phyloP scores from a whole-genome alignment of 768 basidiomycete genomes.

The Grammothele lineata region DNA sequence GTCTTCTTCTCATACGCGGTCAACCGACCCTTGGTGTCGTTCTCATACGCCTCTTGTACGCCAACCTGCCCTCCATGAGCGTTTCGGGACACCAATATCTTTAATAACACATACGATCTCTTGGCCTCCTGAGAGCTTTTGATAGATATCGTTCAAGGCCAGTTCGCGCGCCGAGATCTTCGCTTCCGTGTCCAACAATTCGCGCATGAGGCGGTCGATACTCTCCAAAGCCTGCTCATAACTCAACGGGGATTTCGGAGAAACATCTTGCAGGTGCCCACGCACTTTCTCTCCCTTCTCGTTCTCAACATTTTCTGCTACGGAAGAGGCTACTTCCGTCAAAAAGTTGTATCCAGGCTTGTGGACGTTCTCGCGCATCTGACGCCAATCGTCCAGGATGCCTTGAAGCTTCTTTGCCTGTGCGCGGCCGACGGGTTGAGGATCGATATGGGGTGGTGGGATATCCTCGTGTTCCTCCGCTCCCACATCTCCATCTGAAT shows the following conservation, averaged over 20 bases:
- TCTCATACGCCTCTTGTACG: slow-evolving; percentile 46
- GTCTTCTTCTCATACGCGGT: slow-evolving; percentile 60
- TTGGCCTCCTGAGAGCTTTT: slow-evolving; percentile 51
- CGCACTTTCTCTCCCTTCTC: slow-evolving; percentile 50
- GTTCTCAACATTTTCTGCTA: slow-evolving; percentile 44
- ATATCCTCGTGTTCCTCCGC: slow-evolving; percentile 31
- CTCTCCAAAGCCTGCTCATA: slow-evolving; percentile 45
- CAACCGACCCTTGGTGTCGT: slow-evolving; percentile 35
- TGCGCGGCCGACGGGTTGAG: slow-evolving; percentile 60
- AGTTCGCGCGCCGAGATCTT: slow-evolving; percentile 56
- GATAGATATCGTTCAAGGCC: slow-evolving; percentile 51
- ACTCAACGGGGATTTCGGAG: too few species aligned
- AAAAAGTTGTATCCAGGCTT: slow-evolving; percentile 40
- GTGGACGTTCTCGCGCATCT: slow-evolving; percentile 47
- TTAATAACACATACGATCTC: slow-evolving; percentile 46
- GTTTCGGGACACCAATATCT: not conserved
- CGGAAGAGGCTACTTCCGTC: slow-evolving; percentile 47
- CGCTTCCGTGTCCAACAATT: slow-evolving; percentile 60
- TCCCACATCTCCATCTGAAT: slow-evolving; percentile 34
- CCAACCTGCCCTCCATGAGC: too few species aligned
- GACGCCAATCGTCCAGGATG: slow-evolving; percentile 59
- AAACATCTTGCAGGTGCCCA: not conserved
- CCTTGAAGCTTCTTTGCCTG: slow-evolving; percentile 53
- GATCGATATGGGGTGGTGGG: slow-evolving; percentile 48
- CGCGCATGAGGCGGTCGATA: slow-evolving; percentile 65